Evolutionary conservation across 1,284 basidiomycete species (phyloP).

Genomic region (Ganoderma leucocontextum): DNA sequence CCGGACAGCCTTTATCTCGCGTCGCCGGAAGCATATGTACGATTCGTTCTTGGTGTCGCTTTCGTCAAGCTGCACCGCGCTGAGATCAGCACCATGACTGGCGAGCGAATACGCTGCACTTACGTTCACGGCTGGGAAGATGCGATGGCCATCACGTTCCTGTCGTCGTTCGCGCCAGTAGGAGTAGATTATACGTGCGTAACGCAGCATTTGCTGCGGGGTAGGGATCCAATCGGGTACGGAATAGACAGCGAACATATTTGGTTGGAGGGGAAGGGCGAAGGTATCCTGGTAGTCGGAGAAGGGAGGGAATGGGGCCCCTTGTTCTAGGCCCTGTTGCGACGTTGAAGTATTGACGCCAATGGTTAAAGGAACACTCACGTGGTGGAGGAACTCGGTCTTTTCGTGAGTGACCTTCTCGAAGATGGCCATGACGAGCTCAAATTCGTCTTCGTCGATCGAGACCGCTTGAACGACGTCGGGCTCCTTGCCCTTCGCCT

Average conservation of each 20-base stretch:
- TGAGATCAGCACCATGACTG: neutral
- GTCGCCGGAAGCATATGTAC: constrained; percentile 97
- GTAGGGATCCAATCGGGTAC: constrained; percentile 40
- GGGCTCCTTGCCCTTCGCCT: constrained; percentile 82
- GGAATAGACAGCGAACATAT: constrained; percentile 40
- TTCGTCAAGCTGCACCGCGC: constrained; percentile 79
- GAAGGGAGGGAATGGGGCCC: constrained; percentile 79
- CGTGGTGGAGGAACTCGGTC: constrained; percentile 92
- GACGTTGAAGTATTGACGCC: constrained; percentile 9
- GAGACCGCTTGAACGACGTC: constrained; percentile 65
- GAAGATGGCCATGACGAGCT: constrained; percentile 94
- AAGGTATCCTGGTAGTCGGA: constrained; percentile 57
- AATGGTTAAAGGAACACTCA: constrained; percentile 47
- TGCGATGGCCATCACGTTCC: constrained; percentile 42
- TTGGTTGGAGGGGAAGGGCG: constrained; percentile 31
- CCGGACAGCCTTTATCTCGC: constrained; percentile 93
- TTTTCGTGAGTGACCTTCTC: constrained; percentile 93
- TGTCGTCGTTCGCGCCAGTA: constrained; percentile 44
- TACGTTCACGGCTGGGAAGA: constrained; percentile 45
- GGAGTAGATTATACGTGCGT: constrained; percentile 40
- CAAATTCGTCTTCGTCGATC: constrained; percentile 92
- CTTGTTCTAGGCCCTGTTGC: constrained; percentile 64
- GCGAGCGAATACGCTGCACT: constrained; percentile 11
- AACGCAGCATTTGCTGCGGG: constrained; percentile 36
- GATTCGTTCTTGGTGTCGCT: constrained; percentile 91